Conservation (phyloP, 1,139 yeast species). For the Hyphopichia pseudoburtonii region DNA sequence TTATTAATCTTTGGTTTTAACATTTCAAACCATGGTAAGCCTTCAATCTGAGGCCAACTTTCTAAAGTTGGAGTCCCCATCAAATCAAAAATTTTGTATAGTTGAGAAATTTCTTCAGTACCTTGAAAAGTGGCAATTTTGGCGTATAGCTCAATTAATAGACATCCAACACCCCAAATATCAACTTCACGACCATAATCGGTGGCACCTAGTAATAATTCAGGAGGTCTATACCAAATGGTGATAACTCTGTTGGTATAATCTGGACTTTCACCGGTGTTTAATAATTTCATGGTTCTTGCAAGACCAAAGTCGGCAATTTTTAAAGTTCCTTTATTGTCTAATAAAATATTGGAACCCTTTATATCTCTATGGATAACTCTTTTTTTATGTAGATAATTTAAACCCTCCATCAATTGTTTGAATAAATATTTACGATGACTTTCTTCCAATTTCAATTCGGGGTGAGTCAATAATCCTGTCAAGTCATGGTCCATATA, state of each 20-base stretch:
- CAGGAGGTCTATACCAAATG: constrained; percentile 97
- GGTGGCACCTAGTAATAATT: constrained; percentile 83
- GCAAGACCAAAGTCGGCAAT: constrained; percentile 96
- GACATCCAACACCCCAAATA: constrained; percentile 96
- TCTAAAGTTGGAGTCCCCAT: constrained; percentile 83
- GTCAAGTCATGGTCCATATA: constrained; percentile 93
- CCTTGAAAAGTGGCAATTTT: constrained; percentile 83
- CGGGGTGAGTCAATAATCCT: constrained; percentile 80
- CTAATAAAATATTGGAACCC: constrained; percentile 84
- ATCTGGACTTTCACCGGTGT: constrained; percentile 56
- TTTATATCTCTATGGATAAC: constrained; percentile 92
- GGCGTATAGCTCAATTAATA: constrained; percentile 77
- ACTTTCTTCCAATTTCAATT: constrained; percentile 57
- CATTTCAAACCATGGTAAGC: constrained; percentile 92
- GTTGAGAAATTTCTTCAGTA: constrained; percentile 81
- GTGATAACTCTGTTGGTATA: constrained; percentile 95
- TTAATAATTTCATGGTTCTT: constrained; percentile 64
- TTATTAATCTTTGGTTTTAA: constrained; percentile 59
- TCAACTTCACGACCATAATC: constrained; percentile 90
- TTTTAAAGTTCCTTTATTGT: constrained; percentile 69
- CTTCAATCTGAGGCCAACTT: constrained; percentile 76
- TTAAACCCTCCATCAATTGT: constrained; percentile 78
- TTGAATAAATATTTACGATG: constrained; percentile 75
- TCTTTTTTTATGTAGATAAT: constrained; percentile 74
- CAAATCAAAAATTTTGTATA: constrained; percentile 69